A percentile compares a stretch with the other conserved stretches of the same genome.
Conservation (phyloP, 768 basidiomycete genomes). For the Boletus eberwhitei region DNA sequence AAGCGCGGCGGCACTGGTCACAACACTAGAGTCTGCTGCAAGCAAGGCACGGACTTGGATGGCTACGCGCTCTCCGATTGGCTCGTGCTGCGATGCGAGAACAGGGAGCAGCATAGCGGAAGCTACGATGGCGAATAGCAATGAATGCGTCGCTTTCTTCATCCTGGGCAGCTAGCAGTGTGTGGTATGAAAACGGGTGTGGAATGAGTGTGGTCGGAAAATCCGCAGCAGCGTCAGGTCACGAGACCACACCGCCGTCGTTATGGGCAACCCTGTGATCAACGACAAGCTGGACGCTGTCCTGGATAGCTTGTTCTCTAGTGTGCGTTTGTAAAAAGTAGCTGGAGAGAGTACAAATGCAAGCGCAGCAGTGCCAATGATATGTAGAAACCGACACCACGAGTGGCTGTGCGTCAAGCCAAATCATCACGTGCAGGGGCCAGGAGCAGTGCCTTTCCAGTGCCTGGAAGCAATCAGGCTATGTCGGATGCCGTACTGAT, state of each 20-base stretch:
- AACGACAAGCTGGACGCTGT: constrained; percentile 1
- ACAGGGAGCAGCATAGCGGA: constrained; percentile 27
- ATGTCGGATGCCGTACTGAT: too few relatives aligned
- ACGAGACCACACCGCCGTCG: constrained; percentile 10
- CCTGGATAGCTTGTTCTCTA: background rate
- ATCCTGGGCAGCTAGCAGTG: constrained; percentile 17
- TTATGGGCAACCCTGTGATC: constrained; percentile 3
- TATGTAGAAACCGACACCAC: constrained; percentile 18
- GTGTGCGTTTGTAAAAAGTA: background rate
- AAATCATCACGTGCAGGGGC: constrained; percentile 21
- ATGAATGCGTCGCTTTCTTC: constrained; percentile 20
- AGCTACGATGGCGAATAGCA: constrained; percentile 28
- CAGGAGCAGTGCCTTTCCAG: too few relatives aligned
- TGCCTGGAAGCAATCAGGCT: too few relatives aligned
- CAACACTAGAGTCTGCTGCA: background rate
- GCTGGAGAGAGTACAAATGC: constrained; percentile 6
- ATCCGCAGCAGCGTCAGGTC: constrained; percentile 21
- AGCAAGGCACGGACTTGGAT: constrained; percentile 16
- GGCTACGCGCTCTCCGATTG: constrained; percentile 10
- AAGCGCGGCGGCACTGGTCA: background rate
- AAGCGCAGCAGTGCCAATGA: constrained; percentile 5
- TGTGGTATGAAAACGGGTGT: constrained; percentile 2
- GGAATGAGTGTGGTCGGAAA: constrained; percentile 25
- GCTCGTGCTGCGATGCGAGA: constrained; percentile 20
- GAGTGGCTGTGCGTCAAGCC: constrained; percentile 19